phyloP scores from a whole-genome alignment of 2,329 filamentous ascomycete species.

The Fusarium paranaense region DNA sequence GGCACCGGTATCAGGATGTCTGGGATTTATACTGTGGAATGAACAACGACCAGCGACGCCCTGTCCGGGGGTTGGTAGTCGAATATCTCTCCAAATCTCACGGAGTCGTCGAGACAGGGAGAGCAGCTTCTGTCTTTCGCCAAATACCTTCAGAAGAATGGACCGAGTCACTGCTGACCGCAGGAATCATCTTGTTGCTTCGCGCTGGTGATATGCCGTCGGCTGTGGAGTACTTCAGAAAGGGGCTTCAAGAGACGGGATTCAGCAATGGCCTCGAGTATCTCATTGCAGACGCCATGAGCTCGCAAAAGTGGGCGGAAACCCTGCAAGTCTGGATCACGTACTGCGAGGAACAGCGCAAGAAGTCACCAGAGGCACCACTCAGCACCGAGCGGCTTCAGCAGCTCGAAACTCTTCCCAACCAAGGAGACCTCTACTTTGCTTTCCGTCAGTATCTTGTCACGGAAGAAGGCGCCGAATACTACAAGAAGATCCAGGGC shows the following conservation, averaged over 20 bases:
- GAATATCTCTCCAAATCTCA: constrained; percentile 57
- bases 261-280: constrained; percentile 57
- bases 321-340: constrained; percentile 53
- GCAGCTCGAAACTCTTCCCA: constrained; percentile 42
- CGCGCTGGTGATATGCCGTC: constrained; percentile 51
- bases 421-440: constrained; percentile 48
- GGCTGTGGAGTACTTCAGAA: constrained; percentile 56
- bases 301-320: constrained; percentile 50
- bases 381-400: constrained; percentile 32
- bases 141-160: constrained; percentile 52
- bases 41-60: constrained; percentile 44
- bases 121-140: constrained; percentile 59
- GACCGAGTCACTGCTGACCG: constrained; percentile 54
- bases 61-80: constrained; percentile 51
- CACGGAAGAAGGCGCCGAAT: constrained; percentile 40
- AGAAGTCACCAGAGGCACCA: constrained; percentile 1
- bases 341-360: constrained; percentile 44
- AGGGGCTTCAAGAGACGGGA: constrained; percentile 49
- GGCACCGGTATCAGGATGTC: constrained; percentile 52
- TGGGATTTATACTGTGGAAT: constrained; percentile 59
- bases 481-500: constrained; percentile 39
- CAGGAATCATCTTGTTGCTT: constrained; percentile 57
- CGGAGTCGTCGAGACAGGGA: constrained; percentile 57
- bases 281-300: constrained; percentile 56
- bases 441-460: constrained; percentile 50